Evolutionary conservation across 1,284 basidiomycete genomes (phyloP).

Genomic region (Dichomitus squalens): DNA sequence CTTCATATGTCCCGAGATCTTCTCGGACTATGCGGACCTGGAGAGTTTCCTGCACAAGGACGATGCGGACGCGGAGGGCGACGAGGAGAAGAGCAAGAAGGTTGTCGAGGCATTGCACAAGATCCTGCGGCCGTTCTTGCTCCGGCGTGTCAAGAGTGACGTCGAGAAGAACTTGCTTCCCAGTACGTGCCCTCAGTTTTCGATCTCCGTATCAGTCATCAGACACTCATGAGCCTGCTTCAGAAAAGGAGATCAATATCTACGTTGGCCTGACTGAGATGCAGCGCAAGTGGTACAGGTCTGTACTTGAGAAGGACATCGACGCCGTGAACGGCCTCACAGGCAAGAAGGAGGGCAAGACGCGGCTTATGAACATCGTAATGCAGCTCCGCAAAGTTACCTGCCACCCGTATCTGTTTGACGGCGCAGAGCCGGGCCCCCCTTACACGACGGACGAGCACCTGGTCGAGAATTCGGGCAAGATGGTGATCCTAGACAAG

Average conservation of each 20-base stretch:
- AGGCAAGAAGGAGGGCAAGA: slow-evolving; percentile 99
- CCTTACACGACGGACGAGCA: slow-evolving; percentile 99
- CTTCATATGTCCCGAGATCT: slow-evolving; percentile 89
- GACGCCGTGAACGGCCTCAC: slow-evolving; percentile 96
- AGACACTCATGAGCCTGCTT: slow-evolving; percentile 10
- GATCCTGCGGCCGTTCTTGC: slow-evolving; percentile 92
- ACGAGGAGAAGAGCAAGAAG: slow-evolving; percentile 88
- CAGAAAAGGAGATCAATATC: slow-evolving; percentile 99
- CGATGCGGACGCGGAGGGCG: slow-evolving; percentile 68
- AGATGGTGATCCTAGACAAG: slow-evolving; percentile 98
- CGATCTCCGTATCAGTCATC: background rate
- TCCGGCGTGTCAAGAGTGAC: slow-evolving; percentile 95
- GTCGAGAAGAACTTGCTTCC: slow-evolving; percentile 97
- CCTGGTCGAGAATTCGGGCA: slow-evolving; percentile 92
- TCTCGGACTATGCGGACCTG: slow-evolving; percentile 74
- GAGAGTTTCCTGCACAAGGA: slow-evolving; percentile 84
- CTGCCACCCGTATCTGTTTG: slow-evolving; percentile 86
- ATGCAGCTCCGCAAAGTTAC: slow-evolving; percentile 95
- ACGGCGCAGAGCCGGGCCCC: slow-evolving; percentile 94
- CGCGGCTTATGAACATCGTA: slow-evolving; percentile 97
- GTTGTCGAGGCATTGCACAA: slow-evolving; percentile 98
- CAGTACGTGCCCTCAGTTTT: slow-evolving; percentile 57
- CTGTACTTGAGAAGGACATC: slow-evolving; percentile 97
- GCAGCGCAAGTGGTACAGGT: slow-evolving; percentile 98
- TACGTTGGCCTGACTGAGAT: slow-evolving; percentile 98